Percentiles rank a stretch among this genome's conserved stretches.
Evolutionary conservation across 2,329 filamentous ascomycete genomes (phyloP).

Genomic region (Penicillium griseofulvum): DNA sequence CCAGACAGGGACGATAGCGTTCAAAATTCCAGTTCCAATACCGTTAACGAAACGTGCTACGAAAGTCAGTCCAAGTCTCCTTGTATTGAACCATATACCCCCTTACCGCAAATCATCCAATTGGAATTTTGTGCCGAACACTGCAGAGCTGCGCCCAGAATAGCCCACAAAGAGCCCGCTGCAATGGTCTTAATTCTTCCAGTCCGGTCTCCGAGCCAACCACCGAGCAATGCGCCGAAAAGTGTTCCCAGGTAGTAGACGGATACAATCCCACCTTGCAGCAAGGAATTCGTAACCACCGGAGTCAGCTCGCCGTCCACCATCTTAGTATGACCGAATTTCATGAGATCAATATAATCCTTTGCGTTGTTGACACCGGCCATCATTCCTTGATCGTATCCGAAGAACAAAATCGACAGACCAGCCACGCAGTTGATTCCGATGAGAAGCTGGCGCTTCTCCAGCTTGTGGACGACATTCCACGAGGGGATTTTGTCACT

Average conservation of each 20-base stretch:
- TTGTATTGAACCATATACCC: neutral
- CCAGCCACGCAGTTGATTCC: slow-evolving; percentile 63
- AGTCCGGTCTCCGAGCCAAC: slow-evolving; percentile 61
- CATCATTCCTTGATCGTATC: slow-evolving; percentile 56
- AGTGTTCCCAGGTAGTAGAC: slow-evolving; percentile 62
- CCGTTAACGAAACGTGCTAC: slow-evolving; percentile 60
- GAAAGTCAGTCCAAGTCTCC: slow-evolving; percentile 1
- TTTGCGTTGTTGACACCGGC: slow-evolving; percentile 65
- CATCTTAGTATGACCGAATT: slow-evolving; percentile 59
- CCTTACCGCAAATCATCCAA: slow-evolving; percentile 68
- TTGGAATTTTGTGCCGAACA: slow-evolving; percentile 62
- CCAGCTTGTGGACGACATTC: slow-evolving; percentile 54
- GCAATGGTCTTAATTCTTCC: slow-evolving; percentile 65
- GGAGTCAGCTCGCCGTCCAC: slow-evolving; percentile 46
- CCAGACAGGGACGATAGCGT: slow-evolving; percentile 70
- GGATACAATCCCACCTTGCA: slow-evolving; percentile 63
- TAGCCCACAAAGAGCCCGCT: slow-evolving; percentile 56
- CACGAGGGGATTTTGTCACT: slow-evolving; percentile 40
- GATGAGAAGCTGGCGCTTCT: slow-evolving; percentile 58
- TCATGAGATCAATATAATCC: slow-evolving; percentile 64
- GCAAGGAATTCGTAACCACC: slow-evolving; percentile 57
- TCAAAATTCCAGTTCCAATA: slow-evolving; percentile 67
- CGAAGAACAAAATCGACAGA: slow-evolving; percentile 68
- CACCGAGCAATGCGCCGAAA: slow-evolving; percentile 61
- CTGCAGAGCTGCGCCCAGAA: slow-evolving; percentile 63